Evolutionary conservation across 345 rosid genomes (phyloP).

Genomic region (Hibiscus syriacus): DNA sequence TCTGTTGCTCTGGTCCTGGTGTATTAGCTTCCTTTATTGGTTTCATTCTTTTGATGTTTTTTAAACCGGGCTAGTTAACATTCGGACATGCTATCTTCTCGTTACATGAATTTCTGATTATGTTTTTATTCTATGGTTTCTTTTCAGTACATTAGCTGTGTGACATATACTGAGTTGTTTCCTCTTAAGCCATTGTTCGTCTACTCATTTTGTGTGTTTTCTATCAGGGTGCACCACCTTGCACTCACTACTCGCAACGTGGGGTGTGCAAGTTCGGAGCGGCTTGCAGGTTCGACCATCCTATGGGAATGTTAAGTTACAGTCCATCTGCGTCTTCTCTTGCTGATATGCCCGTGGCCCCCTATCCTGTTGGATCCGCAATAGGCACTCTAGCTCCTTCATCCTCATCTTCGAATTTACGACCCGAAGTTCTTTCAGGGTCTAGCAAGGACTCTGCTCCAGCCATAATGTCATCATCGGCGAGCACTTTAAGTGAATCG

Average conservation of each 20-base stretch:
- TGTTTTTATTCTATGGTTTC: too few species aligned
- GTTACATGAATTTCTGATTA: background rate
- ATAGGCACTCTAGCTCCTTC: conserved; percentile 59
- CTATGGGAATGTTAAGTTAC: conserved; percentile 50
- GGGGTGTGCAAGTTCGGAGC: conserved; percentile 68
- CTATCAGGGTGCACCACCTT: conserved; percentile 54
- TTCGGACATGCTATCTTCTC: background rate
- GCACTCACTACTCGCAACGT: conserved; percentile 49
- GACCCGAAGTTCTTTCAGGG: conserved; percentile 46
- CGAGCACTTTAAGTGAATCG: conserved; percentile 32
- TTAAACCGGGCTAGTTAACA: background rate
- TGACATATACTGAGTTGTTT: too few species aligned
- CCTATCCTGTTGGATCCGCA: conserved; percentile 66
- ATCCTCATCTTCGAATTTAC: conserved; percentile 51
- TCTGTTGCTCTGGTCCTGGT: background rate
- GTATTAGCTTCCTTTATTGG: background rate
- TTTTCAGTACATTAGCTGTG: too few species aligned
- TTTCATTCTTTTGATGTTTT: background rate
- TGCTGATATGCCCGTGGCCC: conserved; percentile 60
- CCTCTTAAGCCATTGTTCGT: background rate
- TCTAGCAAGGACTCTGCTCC: conserved; percentile 33
- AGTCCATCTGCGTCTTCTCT: conserved; percentile 77
- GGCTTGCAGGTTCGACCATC: conserved; percentile 77
- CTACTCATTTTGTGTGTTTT: background rate
- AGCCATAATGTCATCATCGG: conserved; percentile 32